Conservation (phyloP, 2,329 filamentous ascomycete genomes). For the Calonectria multiphialidica region DNA sequence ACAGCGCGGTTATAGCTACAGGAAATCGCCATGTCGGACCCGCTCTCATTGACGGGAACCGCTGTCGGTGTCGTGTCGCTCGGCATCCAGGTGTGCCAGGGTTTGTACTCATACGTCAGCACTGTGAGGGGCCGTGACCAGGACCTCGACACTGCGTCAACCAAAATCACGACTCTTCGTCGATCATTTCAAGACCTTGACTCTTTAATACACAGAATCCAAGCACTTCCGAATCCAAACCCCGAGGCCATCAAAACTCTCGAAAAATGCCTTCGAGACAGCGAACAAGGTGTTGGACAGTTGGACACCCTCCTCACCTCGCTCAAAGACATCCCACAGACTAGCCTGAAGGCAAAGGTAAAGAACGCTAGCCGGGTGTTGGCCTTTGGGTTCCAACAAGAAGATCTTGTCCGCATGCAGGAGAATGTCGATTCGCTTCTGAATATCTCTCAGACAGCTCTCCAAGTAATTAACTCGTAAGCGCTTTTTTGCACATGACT, state of each 20-base stretch:
- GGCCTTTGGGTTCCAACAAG: background rate
- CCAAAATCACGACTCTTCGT: background rate
- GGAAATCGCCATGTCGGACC: constrained; percentile 1
- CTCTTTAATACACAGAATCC: background rate
- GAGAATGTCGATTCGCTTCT: background rate
- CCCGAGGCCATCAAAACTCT: background rate
- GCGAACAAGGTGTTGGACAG: background rate
- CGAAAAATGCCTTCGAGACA: background rate
- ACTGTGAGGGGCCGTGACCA: constrained; percentile 1
- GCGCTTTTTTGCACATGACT: no score
- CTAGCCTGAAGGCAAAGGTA: background rate
- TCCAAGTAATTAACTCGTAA: constrained; percentile 8
- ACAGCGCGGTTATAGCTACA: background rate
- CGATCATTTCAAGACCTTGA: background rate
- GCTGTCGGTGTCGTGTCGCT: constrained; percentile 12
- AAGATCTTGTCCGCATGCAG: background rate
- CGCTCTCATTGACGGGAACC: constrained; percentile 3
- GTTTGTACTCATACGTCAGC: background rate
- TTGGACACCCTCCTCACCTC: background rate
- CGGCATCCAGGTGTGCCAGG: constrained; percentile 10
- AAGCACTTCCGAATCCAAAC: background rate
- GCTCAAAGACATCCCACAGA: background rate
- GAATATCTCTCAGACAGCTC: background rate
- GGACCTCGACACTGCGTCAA: background rate
- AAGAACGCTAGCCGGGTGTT: background rate